Conservation (phyloP, 768 basidiomycete species). For the Pleurotus pulmonarius region DNA sequence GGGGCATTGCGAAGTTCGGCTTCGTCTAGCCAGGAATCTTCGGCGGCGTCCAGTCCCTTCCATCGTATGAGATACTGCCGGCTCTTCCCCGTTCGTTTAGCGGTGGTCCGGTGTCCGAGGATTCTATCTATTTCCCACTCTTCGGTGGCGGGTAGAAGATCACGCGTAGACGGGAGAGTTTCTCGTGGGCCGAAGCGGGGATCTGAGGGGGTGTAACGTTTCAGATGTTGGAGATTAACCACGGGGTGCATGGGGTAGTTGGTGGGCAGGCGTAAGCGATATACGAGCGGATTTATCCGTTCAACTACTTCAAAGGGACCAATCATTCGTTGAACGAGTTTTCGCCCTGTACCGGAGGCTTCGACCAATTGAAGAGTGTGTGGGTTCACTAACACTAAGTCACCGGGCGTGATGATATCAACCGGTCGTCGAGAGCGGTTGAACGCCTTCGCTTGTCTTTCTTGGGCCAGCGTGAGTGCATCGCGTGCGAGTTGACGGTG, state of each 20-base stretch:
- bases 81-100: conserved; percentile 8
- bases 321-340: conserved; percentile 18
- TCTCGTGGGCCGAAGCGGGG: conserved; percentile 12
- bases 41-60: conserved; percentile 16
- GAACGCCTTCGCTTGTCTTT: conserved; percentile 17
- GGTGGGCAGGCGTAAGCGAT: conserved; percentile 17
- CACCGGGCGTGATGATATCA: neutral
- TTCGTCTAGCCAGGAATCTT: conserved; percentile 20
- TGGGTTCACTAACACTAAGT: conserved; percentile 20
- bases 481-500: conserved; percentile 13
- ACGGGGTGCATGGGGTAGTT: conserved; percentile 21
- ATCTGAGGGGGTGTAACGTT: conserved; percentile 15
- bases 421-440: conserved; percentile 14
- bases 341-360: conserved; percentile 16
- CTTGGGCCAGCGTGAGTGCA: conserved; percentile 15
- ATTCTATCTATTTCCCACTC: conserved; percentile 18
- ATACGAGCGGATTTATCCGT: conserved; percentile 19
- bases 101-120: conserved; percentile 11
- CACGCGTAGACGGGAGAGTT: conserved; percentile 11
- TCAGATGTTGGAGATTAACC: conserved; percentile 19
- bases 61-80: conserved; percentile 11
- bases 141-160: conserved; percentile 9
- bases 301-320: conserved; percentile 24
- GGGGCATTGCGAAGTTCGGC: conserved; percentile 18
- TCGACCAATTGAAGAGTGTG: conserved; percentile 21